Conservation (phyloP, 2,329 filamentous ascomycete species). For the Trichoderma oligosporum region DNA sequence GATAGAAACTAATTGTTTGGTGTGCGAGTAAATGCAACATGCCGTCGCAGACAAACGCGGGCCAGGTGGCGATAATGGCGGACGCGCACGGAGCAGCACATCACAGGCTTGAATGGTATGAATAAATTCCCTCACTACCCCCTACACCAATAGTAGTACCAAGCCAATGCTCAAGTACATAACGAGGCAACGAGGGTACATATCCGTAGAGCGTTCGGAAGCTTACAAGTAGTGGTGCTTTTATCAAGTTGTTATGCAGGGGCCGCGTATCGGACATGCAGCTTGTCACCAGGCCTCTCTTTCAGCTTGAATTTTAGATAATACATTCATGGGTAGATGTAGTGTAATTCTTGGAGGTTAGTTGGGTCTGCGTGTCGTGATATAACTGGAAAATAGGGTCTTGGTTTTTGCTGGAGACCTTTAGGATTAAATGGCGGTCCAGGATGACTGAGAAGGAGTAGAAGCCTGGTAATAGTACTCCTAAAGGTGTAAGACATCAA, state of each 20-base stretch:
- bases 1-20: neutral
- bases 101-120: neutral
- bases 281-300: neutral
- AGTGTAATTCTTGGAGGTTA: too few species aligned
- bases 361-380: constrained; percentile 6
- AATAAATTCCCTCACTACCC: constrained; percentile 11
- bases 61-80: constrained; percentile 14
- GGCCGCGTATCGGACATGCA: constrained; percentile 4
- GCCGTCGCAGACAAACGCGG: constrained; percentile 5
- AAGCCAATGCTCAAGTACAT: neutral
- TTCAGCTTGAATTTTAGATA: neutral
- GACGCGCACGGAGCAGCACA: constrained; percentile 13
- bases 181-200: too few species aligned
- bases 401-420: neutral
- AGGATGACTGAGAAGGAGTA: too few species aligned
- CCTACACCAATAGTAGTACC: too few species aligned
- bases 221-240: constrained; percentile 1
- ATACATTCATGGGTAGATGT: too few species aligned
- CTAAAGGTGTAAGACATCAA: too few species aligned
- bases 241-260: constrained; percentile 3
- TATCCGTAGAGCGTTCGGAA: neutral
- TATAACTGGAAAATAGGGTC: neutral
- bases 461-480: too few species aligned
- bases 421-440: neutral
- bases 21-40: constrained; percentile 7